These are phyloP conservation scores for Entomortierella beljakovae DNA, from an alignment of 192 early-diverging fungal genomes.

Conservation along the genomic window DNA sequence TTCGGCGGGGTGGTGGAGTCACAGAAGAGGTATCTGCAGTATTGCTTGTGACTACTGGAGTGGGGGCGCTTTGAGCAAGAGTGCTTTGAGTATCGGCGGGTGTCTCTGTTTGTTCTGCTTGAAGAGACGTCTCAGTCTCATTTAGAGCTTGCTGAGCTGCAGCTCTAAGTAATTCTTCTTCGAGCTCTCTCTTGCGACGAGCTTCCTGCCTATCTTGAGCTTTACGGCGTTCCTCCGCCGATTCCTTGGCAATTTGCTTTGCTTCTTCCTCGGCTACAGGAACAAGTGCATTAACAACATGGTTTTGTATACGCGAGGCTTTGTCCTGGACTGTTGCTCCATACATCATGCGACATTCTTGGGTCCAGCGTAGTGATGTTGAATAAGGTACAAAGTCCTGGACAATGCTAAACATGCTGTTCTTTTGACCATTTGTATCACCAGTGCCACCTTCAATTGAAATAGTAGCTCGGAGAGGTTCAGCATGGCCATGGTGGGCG, in stretches of 20 bases:
- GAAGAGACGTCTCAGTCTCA: conserved; percentile 36
- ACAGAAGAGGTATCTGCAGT: conserved; percentile 6
- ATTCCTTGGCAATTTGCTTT: too few relatives aligned
- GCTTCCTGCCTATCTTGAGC: too few relatives aligned
- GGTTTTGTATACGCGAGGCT: conserved; percentile 68
- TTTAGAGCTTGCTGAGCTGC: conserved; percentile 30
- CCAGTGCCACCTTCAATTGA: conserved; percentile 26
- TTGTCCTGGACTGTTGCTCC: conserved; percentile 69
- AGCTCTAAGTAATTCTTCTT: conserved; percentile 49
- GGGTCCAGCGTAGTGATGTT: conserved; percentile 86
- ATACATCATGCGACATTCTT: conserved; percentile 88
- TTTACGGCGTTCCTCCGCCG: conserved; percentile 56
- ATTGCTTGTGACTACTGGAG: not conserved
- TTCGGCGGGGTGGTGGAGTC: conserved; percentile 50
- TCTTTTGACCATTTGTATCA: conserved; percentile 32
- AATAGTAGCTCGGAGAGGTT: conserved; percentile 27
- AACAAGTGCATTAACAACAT: conserved; percentile 75
- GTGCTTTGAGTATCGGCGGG: conserved; percentile 21
- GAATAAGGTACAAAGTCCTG: conserved; percentile 77
- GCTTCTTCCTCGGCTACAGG: conserved; percentile 84
- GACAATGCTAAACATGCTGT: conserved; percentile 64
- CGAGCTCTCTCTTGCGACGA: conserved; percentile 60
- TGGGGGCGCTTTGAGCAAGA: not conserved
- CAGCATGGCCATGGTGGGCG: conserved; percentile 42
- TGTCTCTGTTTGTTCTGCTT: conserved; percentile 22